A percentile compares a stretch with the other conserved stretches of the same genome.
phyloP scores from a whole-genome alignment of 768 basidiomycete genomes.

The Kwoniella heveanensis region DNA sequence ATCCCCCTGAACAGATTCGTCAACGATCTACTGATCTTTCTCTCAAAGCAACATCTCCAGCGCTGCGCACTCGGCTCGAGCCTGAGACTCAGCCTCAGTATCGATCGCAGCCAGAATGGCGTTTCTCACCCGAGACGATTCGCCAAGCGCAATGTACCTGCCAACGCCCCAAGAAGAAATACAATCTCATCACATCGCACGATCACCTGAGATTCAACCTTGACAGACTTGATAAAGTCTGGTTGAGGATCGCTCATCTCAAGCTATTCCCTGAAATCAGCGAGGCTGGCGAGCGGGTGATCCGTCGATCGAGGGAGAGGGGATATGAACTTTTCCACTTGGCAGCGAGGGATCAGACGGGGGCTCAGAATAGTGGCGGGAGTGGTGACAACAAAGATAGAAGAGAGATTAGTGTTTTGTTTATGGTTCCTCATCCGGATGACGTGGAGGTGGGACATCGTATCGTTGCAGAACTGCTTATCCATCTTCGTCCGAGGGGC shows the following conservation, averaged over 20 bases:
- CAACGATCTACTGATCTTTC: no score
- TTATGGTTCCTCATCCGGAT: conserved; percentile 28
- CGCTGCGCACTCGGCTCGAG: no score
- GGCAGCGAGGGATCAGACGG: conserved; percentile 3
- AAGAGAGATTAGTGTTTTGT: conserved; percentile 20
- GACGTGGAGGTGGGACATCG: conserved; percentile 11
- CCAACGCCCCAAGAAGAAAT: neutral
- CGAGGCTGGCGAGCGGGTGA: conserved; percentile 9
- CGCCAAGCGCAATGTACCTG: neutral
- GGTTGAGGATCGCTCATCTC: neutral
- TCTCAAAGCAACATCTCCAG: no score
- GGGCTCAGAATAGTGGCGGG: neutral
- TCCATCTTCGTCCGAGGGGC: conserved; percentile 17
- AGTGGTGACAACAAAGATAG: neutral
- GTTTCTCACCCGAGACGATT: conserved; percentile 2
- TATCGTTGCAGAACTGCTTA: conserved; percentile 26
- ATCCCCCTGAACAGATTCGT: no score
- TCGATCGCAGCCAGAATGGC: conserved; percentile 2
- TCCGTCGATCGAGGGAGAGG: conserved; percentile 13
- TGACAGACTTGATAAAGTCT: conserved; percentile 13
- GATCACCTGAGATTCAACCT: conserved; percentile 4
- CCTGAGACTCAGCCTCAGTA: neutral
- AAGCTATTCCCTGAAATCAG: conserved; percentile 1
- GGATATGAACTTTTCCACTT: conserved; percentile 33
- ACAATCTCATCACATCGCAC: conserved; percentile 1